phyloP scores from a whole-genome alignment of 306 rosid species.

The Quercus berberidifolia region DNA sequence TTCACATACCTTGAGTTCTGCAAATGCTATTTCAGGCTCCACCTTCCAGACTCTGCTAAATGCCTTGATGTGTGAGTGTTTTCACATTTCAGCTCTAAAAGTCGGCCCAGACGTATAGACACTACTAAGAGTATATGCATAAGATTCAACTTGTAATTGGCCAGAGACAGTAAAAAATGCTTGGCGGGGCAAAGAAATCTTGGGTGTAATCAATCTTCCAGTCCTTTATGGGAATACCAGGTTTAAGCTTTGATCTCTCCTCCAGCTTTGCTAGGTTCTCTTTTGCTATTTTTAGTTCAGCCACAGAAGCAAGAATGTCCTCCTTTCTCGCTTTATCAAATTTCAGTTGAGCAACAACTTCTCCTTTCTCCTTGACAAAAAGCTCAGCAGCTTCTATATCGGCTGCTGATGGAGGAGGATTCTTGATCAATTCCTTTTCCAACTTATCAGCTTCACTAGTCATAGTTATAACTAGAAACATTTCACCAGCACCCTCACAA shows the following conservation, averaged over 20 bases:
- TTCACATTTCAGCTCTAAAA: conserved; percentile 70
- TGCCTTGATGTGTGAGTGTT: conserved; percentile 95
- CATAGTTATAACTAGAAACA: conserved; percentile 95
- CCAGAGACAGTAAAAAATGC: conserved; percentile 97
- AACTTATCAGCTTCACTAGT: conserved; percentile 72
- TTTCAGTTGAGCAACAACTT: conserved; percentile 62
- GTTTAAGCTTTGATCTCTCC: conserved; percentile 83
- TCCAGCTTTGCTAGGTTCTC: conserved; percentile 54
- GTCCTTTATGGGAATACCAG: conserved; percentile 78
- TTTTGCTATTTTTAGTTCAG: conserved; percentile 66
- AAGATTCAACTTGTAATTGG: conserved; percentile 92
- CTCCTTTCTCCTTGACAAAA: conserved; percentile 67
- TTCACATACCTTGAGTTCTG: conserved; percentile 65
- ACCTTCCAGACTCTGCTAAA: conserved; percentile 99
- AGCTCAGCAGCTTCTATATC: conserved; percentile 68
- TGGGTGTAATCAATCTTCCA: conserved; percentile 77
- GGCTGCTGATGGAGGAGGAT: conserved; percentile 77
- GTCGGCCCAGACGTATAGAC: conserved; percentile 98
- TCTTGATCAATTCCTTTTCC: conserved; percentile 73
- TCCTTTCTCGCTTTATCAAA: conserved; percentile 64
- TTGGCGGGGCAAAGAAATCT: conserved; percentile 95
- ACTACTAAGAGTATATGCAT: conserved; percentile 71
- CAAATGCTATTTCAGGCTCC: conserved; percentile 97
- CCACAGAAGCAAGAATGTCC: conserved; percentile 63
- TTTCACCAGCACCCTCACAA: conserved; percentile 99